Base-by-base conservation (phyloP, 345 rosid species). In the Populus tremula region DNA sequence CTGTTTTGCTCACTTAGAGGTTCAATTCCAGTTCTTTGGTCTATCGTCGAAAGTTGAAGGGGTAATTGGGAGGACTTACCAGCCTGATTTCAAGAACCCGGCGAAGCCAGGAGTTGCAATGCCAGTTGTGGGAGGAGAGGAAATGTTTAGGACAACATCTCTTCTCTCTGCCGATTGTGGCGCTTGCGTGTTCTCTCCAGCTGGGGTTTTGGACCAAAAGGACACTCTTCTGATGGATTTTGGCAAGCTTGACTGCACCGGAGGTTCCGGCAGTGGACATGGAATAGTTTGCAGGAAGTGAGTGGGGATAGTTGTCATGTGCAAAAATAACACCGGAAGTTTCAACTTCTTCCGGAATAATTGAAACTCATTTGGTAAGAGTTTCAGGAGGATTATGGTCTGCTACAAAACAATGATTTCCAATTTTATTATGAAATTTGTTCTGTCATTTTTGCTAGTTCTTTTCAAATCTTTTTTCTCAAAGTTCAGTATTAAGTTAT, bases 1-100 rank as follows among this genome's bases (percentile, higher is more conserved):
- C 73, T 89, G 91, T 69, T 89, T 93, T 68, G 92, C 89, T 47
- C 94, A 91, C 86, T 79, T 90, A 39, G 91, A 91, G 62, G 86
- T 86, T 31, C 91, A 93, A 25, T 91, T 91, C 83, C 85, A 82
- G 76, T 91, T 91, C 86, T 82, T 59, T 6, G 78, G 85, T 72
- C 79, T 90, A 18, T 90, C 92, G 35, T 74, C 90, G 2, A 80
- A 85, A 20, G 88, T 93, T 31, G 90, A 93, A 27, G 94, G 94
- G 71, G 90, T 89, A 71, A 83, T 91, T 49, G 97, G 94, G 35
- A 80, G 87, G 78, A 93, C 92, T 36, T 83, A 89, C 81, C 79
- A 79, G 69, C 92, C 90, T 0, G 87, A 91, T 79, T 92, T 91
- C 71, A 41, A 80, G 81, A 90, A 87, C 78, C 92, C 90, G 0